Evolutionary conservation across 768 basidiomycete genomes (phyloP).

Genomic region (Termitomyces sp.): DNA sequence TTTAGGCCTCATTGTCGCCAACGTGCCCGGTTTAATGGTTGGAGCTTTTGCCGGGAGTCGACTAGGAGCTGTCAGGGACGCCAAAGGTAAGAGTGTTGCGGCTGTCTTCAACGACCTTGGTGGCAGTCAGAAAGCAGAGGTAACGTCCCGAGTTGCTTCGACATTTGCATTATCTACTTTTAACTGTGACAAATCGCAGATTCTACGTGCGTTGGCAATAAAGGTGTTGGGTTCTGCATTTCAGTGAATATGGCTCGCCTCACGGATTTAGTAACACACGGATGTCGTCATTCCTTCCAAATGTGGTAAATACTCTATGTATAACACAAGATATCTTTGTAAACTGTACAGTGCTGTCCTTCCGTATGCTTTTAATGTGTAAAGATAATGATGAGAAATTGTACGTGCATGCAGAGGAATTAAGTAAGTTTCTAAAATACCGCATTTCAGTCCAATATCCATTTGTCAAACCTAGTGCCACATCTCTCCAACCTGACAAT

Average conservation of each 20-base stretch:
- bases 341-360: not conserved
- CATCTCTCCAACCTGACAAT: slow-evolving; percentile 50
- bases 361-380: not conserved
- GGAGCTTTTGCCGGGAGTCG: slow-evolving; percentile 87
- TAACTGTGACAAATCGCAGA: slow-evolving; percentile 33
- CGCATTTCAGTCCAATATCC: not conserved
- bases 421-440: not conserved
- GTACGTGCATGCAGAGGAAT: not conserved
- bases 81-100: slow-evolving; percentile 91
- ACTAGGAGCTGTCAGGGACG: slow-evolving; percentile 88
- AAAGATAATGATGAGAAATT: slow-evolving; percentile 5
- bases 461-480: slow-evolving; percentile 27
- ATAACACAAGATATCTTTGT: not conserved
- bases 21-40: slow-evolving; percentile 80
- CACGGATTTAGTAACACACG: no score
- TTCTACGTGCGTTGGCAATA: slow-evolving; percentile 73
- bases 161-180: not conserved
- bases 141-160: slow-evolving; percentile 24
- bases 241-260: slow-evolving; percentile 2
- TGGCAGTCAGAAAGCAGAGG: slow-evolving; percentile 83
- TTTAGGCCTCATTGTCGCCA: slow-evolving; percentile 58
- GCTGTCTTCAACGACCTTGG: slow-evolving; percentile 79
- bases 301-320: not conserved
- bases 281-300: no score
- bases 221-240: slow-evolving; percentile 75